Conservation (phyloP, 352 stramenopile species). For the Globisporangium heterothallicum region DNA sequence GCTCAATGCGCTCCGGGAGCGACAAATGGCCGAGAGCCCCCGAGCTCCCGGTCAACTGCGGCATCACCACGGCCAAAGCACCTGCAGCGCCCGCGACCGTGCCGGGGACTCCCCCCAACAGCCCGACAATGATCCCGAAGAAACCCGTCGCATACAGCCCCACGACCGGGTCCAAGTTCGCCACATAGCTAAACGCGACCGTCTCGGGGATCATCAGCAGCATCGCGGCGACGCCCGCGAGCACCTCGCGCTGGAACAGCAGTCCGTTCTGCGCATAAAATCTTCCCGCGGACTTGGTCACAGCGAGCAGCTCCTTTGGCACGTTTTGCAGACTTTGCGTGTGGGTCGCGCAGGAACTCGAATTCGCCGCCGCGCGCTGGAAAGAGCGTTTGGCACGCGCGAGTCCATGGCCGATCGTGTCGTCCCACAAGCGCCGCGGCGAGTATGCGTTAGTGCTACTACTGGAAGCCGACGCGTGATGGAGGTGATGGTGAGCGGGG, state of each 20-base stretch:
- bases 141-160: conserved; percentile 91
- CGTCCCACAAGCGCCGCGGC: conserved; percentile 4
- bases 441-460: conserved; percentile 5
- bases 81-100: conserved; percentile 88
- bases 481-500: not conserved
- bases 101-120: conserved; percentile 84
- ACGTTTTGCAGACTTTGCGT: conserved; percentile 5
- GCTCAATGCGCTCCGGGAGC: conserved; percentile 69
- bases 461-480: not conserved
- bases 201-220: conserved; percentile 93
- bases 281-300: conserved; percentile 20
- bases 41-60: conserved; percentile 55
- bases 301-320: conserved; percentile 17
- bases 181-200: conserved; percentile 91
- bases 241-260: conserved; percentile 65
- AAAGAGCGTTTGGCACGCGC: not conserved
- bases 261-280: conserved; percentile 58
- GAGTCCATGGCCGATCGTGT: conserved; percentile 14
- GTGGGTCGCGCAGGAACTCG: not conserved
- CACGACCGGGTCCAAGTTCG: conserved; percentile 81
- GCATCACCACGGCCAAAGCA: conserved; percentile 90
- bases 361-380: not conserved
- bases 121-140: conserved; percentile 81
- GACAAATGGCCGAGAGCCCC: conserved; percentile 48
- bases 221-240: conserved; percentile 86